Conservation (phyloP, 192 early-diverging fungal species). For the Podila minutissima region DNA sequence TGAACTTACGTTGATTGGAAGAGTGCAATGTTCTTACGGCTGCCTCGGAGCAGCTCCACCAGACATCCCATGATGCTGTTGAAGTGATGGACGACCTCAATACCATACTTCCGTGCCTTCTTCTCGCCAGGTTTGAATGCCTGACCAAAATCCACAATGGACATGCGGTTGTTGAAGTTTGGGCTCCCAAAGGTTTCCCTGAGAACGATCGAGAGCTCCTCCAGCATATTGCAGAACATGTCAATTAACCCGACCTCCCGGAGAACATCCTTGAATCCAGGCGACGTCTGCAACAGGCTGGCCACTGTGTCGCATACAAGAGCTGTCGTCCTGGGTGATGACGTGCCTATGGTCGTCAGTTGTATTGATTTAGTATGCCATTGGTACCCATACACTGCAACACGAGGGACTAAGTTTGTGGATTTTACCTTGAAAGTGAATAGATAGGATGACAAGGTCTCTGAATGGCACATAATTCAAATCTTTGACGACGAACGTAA, state of each 20-base stretch:
- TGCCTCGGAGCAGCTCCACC: slow-evolving; percentile 54
- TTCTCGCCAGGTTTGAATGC: slow-evolving; percentile 27
- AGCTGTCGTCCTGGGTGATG: slow-evolving; percentile 57
- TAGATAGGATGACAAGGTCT: slow-evolving; percentile 60
- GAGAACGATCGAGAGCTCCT: slow-evolving; percentile 60
- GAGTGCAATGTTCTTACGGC: slow-evolving; percentile 53
- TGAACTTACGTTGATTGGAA: slow-evolving; percentile 59
- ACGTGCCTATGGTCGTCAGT: slow-evolving; percentile 35
- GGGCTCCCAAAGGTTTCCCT: slow-evolving; percentile 45
- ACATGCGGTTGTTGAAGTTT: slow-evolving; percentile 53
- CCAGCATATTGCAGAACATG: slow-evolving; percentile 62
- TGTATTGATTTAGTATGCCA: too few species aligned
- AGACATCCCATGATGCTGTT: slow-evolving; percentile 61
- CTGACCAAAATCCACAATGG: slow-evolving; percentile 43
- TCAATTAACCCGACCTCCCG: slow-evolving; percentile 71
- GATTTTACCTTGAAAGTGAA: slow-evolving; percentile 61
- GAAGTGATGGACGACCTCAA: slow-evolving; percentile 62
- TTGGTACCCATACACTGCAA: too few species aligned
- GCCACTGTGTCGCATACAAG: slow-evolving; percentile 58
- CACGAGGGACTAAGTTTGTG: too few species aligned
- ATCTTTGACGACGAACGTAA: slow-evolving; percentile 64
- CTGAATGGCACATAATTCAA: slow-evolving; percentile 73
- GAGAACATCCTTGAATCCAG: slow-evolving; percentile 62
- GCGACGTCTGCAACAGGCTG: slow-evolving; percentile 54
- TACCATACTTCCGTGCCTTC: slow-evolving; percentile 50